Evolutionary conservation across 805 yeast species (phyloP).

Genomic region (Lachancea sp.): DNA sequence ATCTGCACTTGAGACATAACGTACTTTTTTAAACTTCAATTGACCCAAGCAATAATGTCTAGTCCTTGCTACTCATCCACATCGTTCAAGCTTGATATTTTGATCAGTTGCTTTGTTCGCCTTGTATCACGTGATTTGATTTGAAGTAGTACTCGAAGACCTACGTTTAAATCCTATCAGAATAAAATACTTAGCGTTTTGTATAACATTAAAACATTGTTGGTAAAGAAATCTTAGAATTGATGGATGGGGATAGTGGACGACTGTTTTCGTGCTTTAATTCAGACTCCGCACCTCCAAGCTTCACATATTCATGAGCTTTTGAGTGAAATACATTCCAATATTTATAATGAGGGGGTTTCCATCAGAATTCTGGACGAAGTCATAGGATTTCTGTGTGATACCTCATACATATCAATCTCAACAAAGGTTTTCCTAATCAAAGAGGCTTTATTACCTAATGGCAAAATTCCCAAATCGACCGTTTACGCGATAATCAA

Average conservation of each 20-base stretch:
- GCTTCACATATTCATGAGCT: slow-evolving; percentile 2
- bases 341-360: slow-evolving; percentile 4
- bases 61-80: too few relatives aligned
- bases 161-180: too few relatives aligned
- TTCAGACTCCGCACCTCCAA: not conserved
- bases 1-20: too few relatives aligned
- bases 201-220: too few relatives aligned
- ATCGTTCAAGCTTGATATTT: too few relatives aligned
- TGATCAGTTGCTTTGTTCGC: too few relatives aligned
- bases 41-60: too few relatives aligned
- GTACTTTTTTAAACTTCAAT: too few relatives aligned
- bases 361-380: not conserved
- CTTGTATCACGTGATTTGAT: too few relatives aligned
- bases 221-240: too few relatives aligned
- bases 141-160: too few relatives aligned
- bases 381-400: slow-evolving; percentile 18
- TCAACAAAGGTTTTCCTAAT: slow-evolving; percentile 23
- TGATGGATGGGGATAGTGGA: slow-evolving; percentile 7
- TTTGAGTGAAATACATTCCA: not conserved
- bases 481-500: slow-evolving; percentile 26
- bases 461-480: slow-evolving; percentile 22
- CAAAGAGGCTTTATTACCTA: slow-evolving; percentile 27
- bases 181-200: too few relatives aligned
- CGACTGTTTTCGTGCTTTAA: not conserved
- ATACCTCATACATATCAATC: slow-evolving; percentile 13